A percentile compares a stretch with the other conserved stretches of the same genome.
phyloP scores from a whole-genome alignment of 805 yeast genomes.

The Metschnikowia bowlesiae region DNA sequence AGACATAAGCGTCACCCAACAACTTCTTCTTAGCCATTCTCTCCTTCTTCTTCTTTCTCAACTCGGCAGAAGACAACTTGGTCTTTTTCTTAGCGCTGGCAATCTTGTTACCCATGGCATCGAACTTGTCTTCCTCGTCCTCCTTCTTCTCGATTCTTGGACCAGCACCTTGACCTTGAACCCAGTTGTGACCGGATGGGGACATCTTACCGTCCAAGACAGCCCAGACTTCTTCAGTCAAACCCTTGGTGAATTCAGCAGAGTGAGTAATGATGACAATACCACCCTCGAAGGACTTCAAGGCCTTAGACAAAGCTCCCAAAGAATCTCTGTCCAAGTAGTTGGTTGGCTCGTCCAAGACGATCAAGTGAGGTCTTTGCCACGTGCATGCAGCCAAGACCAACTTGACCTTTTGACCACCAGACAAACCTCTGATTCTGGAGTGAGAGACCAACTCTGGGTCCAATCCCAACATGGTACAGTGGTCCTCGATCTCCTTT shows the following conservation, averaged over 20 bases:
- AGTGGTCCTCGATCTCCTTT: slow-evolving; percentile 99
- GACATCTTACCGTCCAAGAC: slow-evolving; percentile 97
- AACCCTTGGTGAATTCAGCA: slow-evolving; percentile 99
- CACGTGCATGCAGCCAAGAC: slow-evolving; percentile 99
- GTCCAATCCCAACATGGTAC: slow-evolving; percentile 97
- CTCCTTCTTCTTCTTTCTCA: slow-evolving; percentile 99
- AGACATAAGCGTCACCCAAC: slow-evolving; percentile 98
- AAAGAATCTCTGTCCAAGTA: slow-evolving; percentile 98
- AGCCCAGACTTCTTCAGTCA: slow-evolving; percentile 99
- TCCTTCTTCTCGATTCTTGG: slow-evolving; percentile 98
- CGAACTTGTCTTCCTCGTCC: slow-evolving; percentile 90
- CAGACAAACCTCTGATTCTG: slow-evolving; percentile 99
- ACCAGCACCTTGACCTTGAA: slow-evolving; percentile 99
- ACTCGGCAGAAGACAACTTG: slow-evolving; percentile 97
- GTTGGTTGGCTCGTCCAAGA: slow-evolving; percentile 99
- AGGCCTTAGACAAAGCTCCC: slow-evolving; percentile 98
- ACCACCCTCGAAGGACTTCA: slow-evolving; percentile 99
- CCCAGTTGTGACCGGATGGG: slow-evolving; percentile 99
- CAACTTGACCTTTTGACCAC: slow-evolving; percentile 99
- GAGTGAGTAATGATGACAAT: slow-evolving; percentile 99
- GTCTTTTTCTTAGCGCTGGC: slow-evolving; percentile 92
- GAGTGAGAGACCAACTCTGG: slow-evolving; percentile 99
- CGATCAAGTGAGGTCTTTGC: slow-evolving; percentile 99
- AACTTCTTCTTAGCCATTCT: slow-evolving; percentile 99
- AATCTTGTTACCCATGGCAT: slow-evolving; percentile 99